These are phyloP conservation scores for Inonotus obliquus DNA, from an alignment of 1,284 basidiomycete genomes.

Conservation along the genomic window DNA sequence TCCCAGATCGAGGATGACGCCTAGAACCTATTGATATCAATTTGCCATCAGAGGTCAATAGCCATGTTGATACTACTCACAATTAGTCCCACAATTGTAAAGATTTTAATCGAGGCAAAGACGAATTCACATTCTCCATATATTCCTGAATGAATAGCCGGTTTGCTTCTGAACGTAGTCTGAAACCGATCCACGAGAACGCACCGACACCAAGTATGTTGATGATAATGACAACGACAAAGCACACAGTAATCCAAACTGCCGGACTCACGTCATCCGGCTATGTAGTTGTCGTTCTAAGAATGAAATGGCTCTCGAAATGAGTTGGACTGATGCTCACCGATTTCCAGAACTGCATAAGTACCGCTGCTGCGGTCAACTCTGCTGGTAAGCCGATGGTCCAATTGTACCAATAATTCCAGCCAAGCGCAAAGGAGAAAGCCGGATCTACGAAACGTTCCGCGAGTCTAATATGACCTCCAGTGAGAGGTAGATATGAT, in stretches of 20 bases:
- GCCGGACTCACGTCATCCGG: slow-evolving; percentile 49
- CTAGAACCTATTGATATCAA: slow-evolving; percentile 36
- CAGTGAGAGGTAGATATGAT: slow-evolving; percentile 62
- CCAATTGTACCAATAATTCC: slow-evolving; percentile 83
- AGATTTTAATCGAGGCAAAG: slow-evolving; percentile 74
- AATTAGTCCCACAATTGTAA: slow-evolving; percentile 66
- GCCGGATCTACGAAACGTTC: slow-evolving; percentile 78
- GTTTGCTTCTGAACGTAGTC: background rate
- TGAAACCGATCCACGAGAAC: slow-evolving; percentile 20
- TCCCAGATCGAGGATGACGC: slow-evolving; percentile 68
- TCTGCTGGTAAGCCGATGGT: slow-evolving; percentile 71
- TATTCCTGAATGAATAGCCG: slow-evolving; percentile 34
- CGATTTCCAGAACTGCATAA: slow-evolving; percentile 67
- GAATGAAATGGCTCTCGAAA: background rate
- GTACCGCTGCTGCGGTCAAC: slow-evolving; percentile 68
- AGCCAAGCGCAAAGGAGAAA: slow-evolving; percentile 78
- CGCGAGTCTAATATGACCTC: slow-evolving; percentile 77
- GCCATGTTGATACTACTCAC: slow-evolving; percentile 34
- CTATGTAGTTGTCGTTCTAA: slow-evolving; percentile 3
- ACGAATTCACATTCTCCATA: slow-evolving; percentile 75
- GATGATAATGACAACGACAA: slow-evolving; percentile 69
- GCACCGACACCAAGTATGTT: slow-evolving; percentile 70
- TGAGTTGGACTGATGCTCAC: slow-evolving; percentile 1
- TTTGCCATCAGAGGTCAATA: slow-evolving; percentile 19
- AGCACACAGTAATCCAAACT: slow-evolving; percentile 72